Conservation (phyloP, 495 filamentous ascomycete species). For the Friedmanniomyces endolithicus region DNA sequence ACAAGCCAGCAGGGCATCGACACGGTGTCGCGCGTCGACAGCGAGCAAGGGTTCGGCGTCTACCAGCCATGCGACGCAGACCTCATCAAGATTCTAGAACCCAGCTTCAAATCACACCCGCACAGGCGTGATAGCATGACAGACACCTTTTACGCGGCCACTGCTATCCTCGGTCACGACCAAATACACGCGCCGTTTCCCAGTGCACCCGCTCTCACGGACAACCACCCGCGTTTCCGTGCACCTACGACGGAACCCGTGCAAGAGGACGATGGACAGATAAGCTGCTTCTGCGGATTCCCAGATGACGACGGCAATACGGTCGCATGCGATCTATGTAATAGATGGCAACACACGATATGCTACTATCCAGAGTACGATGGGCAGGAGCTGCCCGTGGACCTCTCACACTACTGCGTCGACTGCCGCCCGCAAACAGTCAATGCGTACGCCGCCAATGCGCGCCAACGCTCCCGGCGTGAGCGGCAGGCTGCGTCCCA, state of each 20-base stretch:
- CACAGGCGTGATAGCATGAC: conserved; percentile 64
- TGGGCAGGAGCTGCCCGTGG: conserved; percentile 56
- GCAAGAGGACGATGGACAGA: conserved; percentile 80
- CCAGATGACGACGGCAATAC: conserved; percentile 93
- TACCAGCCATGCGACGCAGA: conserved; percentile 19
- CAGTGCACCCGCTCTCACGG: conserved; percentile 34
- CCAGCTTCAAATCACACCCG: conserved; percentile 2
- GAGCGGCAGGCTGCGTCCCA: conserved; percentile 50
- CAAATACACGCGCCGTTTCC: conserved; percentile 41
- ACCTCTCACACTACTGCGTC: conserved; percentile 59
- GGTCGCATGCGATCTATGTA: conserved; percentile 87
- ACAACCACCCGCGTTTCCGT: conserved; percentile 38
- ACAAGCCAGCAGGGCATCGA: not conserved
- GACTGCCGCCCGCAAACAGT: conserved; percentile 69
- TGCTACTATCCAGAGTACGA: conserved; percentile 64
- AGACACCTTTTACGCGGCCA: conserved; percentile 55
- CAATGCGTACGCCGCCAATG: conserved; percentile 56
- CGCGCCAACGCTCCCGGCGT: conserved; percentile 44
- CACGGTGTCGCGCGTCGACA: not conserved
- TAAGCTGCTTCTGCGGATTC: conserved; percentile 93
- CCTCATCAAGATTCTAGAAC: conserved; percentile 1
- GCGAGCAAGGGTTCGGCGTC: not conserved
- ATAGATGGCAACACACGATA: conserved; percentile 95
- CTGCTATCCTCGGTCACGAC: conserved; percentile 54
- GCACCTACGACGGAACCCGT: conserved; percentile 42